phyloP scores from a whole-genome alignment of 768 basidiomycete genomes.

The Boletus rex-veris region DNA sequence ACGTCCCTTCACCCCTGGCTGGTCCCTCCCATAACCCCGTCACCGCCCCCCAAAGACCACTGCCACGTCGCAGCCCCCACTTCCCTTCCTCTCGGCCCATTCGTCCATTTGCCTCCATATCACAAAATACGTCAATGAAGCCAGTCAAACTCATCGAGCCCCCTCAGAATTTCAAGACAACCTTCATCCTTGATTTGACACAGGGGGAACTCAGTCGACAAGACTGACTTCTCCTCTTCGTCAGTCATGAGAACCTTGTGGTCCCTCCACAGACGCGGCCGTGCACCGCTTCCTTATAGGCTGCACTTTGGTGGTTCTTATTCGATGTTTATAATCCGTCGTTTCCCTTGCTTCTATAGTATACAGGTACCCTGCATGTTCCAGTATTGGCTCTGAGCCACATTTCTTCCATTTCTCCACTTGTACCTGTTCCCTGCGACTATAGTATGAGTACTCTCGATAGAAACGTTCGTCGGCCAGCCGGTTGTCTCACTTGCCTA shows the following conservation, averaged over 20 bases:
- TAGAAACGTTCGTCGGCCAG: neutral
- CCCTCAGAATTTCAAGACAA: conserved; percentile 64
- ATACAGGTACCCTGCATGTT: conserved; percentile 11
- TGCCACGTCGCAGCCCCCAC: conserved; percentile 43
- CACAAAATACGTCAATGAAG: conserved; percentile 37
- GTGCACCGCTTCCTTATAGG: neutral
- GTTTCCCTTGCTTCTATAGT: conserved; percentile 16
- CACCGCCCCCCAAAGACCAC: conserved; percentile 31
- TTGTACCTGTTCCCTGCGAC: conserved; percentile 1
- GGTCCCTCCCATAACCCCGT: conserved; percentile 32
- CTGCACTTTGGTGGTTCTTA: conserved; percentile 13
- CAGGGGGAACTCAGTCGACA: conserved; percentile 80
- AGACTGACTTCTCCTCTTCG: conserved; percentile 34
- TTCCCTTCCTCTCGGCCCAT: conserved; percentile 75
- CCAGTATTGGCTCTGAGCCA: conserved; percentile 9
- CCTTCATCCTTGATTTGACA: conserved; percentile 76
- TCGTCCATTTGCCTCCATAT: conserved; percentile 71
- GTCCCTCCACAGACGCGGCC: neutral
- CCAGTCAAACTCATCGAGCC: conserved; percentile 77
- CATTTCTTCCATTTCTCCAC: neutral
- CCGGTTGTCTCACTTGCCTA: neutral
- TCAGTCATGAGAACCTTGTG: neutral
- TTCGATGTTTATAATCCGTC: conserved; percentile 21
- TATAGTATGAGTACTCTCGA: neutral
- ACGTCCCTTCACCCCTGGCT: conserved; percentile 64